A percentile compares a stretch with the other conserved stretches of the same genome.
Conservation (phyloP, 208 protist species). For the Vickermania ingenoplastis region DNA sequence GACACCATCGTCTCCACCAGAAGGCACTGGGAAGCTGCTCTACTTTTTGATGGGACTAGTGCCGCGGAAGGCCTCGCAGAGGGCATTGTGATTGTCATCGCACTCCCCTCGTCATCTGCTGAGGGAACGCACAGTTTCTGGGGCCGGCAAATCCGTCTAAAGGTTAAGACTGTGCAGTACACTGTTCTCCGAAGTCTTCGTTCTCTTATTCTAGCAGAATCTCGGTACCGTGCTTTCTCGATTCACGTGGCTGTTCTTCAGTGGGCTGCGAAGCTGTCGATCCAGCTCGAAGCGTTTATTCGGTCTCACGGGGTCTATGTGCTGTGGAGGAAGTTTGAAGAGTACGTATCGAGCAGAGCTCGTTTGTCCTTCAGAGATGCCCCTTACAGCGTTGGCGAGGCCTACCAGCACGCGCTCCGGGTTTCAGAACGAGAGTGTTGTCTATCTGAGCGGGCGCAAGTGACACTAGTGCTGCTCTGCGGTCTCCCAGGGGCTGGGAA, state of each 20-base stretch:
- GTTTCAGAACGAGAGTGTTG: constrained; percentile 15
- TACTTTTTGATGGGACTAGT: no score
- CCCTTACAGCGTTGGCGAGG: constrained; percentile 19
- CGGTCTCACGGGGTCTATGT: constrained; percentile 8
- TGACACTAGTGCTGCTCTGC: constrained; percentile 40
- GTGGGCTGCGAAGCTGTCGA: constrained; percentile 23
- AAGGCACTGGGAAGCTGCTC: no score
- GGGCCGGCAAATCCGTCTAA: constrained; percentile 56
- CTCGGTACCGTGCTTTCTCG: constrained; percentile 17
- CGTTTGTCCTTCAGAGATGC: constrained; percentile 24
- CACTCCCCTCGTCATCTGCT: constrained; percentile 11
- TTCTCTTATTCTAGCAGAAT: constrained; percentile 50
- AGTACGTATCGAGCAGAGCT: constrained; percentile 3
- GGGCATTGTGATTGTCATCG: constrained; percentile 68
- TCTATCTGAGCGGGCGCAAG: neutral
- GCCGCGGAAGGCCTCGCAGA: constrained; percentile 41
- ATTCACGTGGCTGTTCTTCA: constrained; percentile 43
- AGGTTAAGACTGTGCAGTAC: constrained; percentile 75
- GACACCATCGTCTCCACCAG: constrained; percentile 15
- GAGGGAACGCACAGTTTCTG: constrained; percentile 8
- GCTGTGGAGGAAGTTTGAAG: constrained; percentile 18
- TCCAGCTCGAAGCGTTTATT: constrained; percentile 6
- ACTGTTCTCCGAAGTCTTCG: constrained; percentile 68
- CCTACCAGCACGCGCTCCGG: constrained; percentile 25
- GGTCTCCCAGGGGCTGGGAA: constrained; percentile 66